phyloP scores from a whole-genome alignment of 257 asterid species.

The Solanum tarijense region DNA sequence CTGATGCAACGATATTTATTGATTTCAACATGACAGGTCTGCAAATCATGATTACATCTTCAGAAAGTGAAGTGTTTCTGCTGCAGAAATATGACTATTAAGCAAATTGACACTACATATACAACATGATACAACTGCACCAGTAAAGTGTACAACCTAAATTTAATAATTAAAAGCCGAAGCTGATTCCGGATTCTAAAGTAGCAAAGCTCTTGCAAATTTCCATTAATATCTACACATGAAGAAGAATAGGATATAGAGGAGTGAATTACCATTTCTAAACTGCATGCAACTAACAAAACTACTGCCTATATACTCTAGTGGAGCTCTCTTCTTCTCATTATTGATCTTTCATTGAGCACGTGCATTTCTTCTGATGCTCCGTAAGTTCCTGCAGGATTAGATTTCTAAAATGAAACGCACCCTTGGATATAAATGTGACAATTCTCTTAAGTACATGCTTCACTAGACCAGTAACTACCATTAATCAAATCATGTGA shows the following conservation, averaged over 20 bases:
- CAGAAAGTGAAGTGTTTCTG: not conserved
- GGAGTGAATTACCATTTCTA: not conserved
- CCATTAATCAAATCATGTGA: not conserved
- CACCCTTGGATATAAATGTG: not conserved
- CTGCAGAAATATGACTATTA: conserved; percentile 2
- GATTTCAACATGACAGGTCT: not conserved
- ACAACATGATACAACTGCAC: conserved; percentile 4
- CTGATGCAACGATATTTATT: not conserved
- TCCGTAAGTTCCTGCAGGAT: conserved; percentile 67
- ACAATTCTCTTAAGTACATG: not conserved
- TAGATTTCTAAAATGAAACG: not conserved
- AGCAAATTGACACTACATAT: not conserved
- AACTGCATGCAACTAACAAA: conserved; percentile 6
- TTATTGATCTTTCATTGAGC: conserved; percentile 36
- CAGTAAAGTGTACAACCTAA: not conserved
- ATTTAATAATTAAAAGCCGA: not conserved
- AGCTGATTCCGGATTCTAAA: conserved; percentile 13
- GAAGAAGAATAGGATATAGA: conserved; percentile 10
- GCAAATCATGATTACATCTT: not conserved
- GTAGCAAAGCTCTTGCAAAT: conserved; percentile 10
- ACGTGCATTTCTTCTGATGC: conserved; percentile 78
- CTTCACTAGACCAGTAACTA: not conserved
- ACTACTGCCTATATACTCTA: conserved; percentile 1
- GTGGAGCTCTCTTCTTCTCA: conserved; percentile 4
- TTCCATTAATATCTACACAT: conserved; percentile 17